A percentile compares a stretch with the other conserved stretches of the same genome.
Conservation (phyloP, 805 yeast genomes). For the Candida insectalens region DNA sequence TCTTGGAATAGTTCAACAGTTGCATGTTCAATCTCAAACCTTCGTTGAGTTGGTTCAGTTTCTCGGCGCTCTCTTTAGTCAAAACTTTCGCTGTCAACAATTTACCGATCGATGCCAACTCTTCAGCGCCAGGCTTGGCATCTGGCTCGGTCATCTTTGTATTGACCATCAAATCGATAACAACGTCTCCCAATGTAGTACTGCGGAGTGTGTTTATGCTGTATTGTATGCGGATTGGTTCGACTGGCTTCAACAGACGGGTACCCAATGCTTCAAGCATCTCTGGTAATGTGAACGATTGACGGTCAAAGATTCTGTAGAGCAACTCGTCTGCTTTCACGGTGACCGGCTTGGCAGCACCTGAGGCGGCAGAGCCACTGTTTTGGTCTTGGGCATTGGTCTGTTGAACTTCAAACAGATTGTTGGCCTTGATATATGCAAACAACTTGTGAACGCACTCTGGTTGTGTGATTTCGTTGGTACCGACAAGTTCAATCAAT, state of each 20-base stretch:
- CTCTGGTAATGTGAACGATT: slow-evolving; percentile 57
- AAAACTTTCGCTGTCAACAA: slow-evolving; percentile 34
- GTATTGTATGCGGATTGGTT: slow-evolving; percentile 72
- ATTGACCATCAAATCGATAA: slow-evolving; percentile 63
- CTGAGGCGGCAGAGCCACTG: slow-evolving; percentile 8
- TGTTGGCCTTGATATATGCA: slow-evolving; percentile 26
- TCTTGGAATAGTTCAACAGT: slow-evolving; percentile 42
- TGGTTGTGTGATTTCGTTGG: slow-evolving; percentile 73
- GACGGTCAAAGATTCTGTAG: slow-evolving; percentile 34
- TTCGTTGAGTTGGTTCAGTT: slow-evolving; percentile 26
- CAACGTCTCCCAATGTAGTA: slow-evolving; percentile 70
- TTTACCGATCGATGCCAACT: slow-evolving; percentile 30
- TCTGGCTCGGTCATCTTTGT: slow-evolving; percentile 27
- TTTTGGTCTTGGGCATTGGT: background rate
- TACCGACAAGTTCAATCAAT: slow-evolving; percentile 64
- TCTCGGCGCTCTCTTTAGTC: slow-evolving; percentile 31
- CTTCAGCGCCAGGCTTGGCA: slow-evolving; percentile 26
- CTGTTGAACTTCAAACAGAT: slow-evolving; percentile 25
- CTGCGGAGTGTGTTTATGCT: slow-evolving; percentile 68
- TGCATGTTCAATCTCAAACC: slow-evolving; percentile 37
- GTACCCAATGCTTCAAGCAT: slow-evolving; percentile 59
- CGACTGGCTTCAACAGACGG: slow-evolving; percentile 63
- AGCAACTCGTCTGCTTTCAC: slow-evolving; percentile 35
- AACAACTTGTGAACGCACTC: slow-evolving; percentile 46
- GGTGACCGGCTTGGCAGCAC: slow-evolving; percentile 14